Conservation (phyloP, 176 grass and related monocot species). For the Luzula sylvatica region DNA sequence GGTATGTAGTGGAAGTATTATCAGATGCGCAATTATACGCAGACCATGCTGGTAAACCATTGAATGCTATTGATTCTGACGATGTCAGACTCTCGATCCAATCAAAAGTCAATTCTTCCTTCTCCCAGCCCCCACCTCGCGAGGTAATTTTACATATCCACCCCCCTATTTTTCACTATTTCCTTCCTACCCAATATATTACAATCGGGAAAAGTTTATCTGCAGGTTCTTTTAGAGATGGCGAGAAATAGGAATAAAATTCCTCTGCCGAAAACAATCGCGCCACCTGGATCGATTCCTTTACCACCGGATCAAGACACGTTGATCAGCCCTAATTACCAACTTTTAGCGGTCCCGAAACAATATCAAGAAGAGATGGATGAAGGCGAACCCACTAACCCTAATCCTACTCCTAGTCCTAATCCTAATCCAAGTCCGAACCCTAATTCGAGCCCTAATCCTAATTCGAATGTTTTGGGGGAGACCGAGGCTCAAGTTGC, state of each 20-base stretch:
- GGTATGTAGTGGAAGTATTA: constrained; percentile 75
- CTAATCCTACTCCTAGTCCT: constrained; percentile 11
- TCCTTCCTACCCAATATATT: background rate
- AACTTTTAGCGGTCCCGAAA: constrained; percentile 51
- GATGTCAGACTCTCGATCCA: constrained; percentile 86
- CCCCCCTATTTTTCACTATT: background rate
- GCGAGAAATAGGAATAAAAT: constrained; percentile 70
- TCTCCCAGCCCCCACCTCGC: constrained; percentile 94
- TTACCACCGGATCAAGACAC: constrained; percentile 83
- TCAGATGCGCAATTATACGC: constrained; percentile 78
- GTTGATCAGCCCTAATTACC: constrained; percentile 69
- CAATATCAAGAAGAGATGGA: constrained; percentile 52
- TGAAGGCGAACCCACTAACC: constrained; percentile 35
- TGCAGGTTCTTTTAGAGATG: constrained; percentile 69
- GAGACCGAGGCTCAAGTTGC: constrained; percentile 36
- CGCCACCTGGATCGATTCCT: constrained; percentile 74
- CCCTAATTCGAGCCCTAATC: constrained; percentile 23
- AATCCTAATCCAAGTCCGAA: constrained; percentile 22
- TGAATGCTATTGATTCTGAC: constrained; percentile 60
- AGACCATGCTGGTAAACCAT: constrained; percentile 71
- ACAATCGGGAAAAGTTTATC: no score
- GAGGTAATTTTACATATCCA: constrained; percentile 41
- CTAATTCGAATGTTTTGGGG: constrained; percentile 31
- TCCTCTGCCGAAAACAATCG: constrained; percentile 69
- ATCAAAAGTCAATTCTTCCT: constrained; percentile 94